Evolutionary conservation across 768 basidiomycete species (phyloP), one percentile per base, ranked within the genome.

Genomic region (Termitomyces sp.): DNA sequence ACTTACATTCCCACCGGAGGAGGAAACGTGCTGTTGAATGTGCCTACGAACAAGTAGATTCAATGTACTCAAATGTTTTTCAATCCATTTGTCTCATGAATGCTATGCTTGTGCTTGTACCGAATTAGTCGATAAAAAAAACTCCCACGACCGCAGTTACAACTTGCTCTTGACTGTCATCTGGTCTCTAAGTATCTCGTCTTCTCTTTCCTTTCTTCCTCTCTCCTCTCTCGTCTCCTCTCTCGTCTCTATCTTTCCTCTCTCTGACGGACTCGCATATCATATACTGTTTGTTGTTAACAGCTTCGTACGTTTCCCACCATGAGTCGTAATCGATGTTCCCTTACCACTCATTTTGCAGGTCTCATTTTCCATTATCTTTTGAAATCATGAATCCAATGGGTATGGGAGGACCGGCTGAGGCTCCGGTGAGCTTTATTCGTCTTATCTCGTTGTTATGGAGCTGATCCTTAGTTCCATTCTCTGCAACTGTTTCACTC

Each of bases 1-100:
- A 89, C 92, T 38, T 97, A 94, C 71, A 86, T 97, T 61, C 94
- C 94, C 51, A 88, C 88, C 67, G 81, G 89, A 13, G 86, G 86
- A 15, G 88, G 88, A 2, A 91, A 90, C 70, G 87, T 97, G 60
- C 76, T 97, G 66, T 75, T 96, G 72, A 93, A 91, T 74, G 87
- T 96, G 63, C 88, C 91, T 60, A 83, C 85, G 11, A 78, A 79
- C 61, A 78, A 82, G 75, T 76, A 78, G 69, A 46, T 20, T 16
- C 40, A 38, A 12, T 20, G 38, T 49, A 42, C 7, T 13, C 28
- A n/a, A 44, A 11, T n/a, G 18, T 24, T 39, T 24, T 40, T n/a
- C 22, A 12, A 54, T 28, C 6, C 53, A 39, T 54, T 62, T 57
- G 56, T 48, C 39, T 46, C 13, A 36, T 39, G 53, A 54, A 54